phyloP scores from a whole-genome alignment of 2,329 filamentous ascomycete species.

The Fusarium clavum region DNA sequence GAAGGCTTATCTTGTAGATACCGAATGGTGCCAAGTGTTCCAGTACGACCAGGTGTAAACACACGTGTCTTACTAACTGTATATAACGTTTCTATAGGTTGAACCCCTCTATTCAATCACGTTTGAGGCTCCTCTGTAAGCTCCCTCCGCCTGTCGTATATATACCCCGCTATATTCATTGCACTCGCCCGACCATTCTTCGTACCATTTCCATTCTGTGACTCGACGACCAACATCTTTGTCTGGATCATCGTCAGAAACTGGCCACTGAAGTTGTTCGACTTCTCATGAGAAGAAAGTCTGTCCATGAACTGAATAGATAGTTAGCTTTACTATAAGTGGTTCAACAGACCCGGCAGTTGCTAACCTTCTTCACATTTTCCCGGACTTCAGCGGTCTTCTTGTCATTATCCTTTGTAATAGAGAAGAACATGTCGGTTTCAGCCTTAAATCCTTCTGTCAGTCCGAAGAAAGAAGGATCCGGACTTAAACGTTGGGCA shows the following conservation, averaged over 20 bases:
- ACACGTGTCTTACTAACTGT: no score
- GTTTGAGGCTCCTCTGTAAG: no score
- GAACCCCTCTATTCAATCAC: no score
- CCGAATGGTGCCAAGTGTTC: no score
- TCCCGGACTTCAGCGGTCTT: no score
- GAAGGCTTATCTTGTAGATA: no score
- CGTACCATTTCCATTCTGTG: not conserved
- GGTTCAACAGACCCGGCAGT: no score
- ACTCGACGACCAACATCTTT: not conserved
- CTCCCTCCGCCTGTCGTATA: no score
- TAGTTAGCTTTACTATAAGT: not conserved
- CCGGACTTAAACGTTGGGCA: not conserved
- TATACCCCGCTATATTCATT: not conserved
- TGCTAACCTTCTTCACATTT: no score
- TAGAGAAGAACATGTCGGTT: no score
- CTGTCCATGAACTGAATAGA: not conserved
- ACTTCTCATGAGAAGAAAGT: not conserved
- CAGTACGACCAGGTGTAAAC: accelerated
- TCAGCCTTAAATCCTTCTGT: not conserved
- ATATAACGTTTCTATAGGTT: no score
- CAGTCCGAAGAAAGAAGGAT: not conserved
- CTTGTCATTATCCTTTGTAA: no score
- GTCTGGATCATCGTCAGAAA: not conserved
- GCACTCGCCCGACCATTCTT: not conserved
- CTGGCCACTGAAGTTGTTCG: not conserved